A percentile compares a stretch with the other conserved stretches of the same genome.
phyloP scores from a whole-genome alignment of 2,329 filamentous ascomycete species.

The Diplodia seriata region DNA sequence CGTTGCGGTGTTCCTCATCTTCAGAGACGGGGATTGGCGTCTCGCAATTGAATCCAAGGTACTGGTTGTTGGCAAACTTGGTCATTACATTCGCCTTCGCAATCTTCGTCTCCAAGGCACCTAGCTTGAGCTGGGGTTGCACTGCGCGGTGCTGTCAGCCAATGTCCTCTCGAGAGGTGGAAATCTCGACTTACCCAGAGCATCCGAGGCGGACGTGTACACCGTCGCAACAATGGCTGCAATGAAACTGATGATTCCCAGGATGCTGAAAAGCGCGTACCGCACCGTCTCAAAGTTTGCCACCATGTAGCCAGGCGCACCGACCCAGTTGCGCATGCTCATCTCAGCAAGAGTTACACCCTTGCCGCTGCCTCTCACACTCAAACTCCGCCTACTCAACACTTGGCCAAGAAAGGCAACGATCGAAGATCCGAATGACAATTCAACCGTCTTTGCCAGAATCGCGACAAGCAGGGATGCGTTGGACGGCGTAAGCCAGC shows the following conservation, averaged over 20 bases:
- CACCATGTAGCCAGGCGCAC: constrained; percentile 71
- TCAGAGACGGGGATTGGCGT: constrained; percentile 61
- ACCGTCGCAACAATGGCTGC: constrained; percentile 72
- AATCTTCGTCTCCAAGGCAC: constrained; percentile 56
- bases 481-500: constrained; percentile 64
- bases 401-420: constrained; percentile 78
- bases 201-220: constrained; percentile 78
- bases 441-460: constrained; percentile 77
- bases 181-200: constrained; percentile 57
- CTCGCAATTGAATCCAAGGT: constrained; percentile 64
- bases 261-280: constrained; percentile 67
- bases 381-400: constrained; percentile 71
- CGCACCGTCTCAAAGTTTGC: constrained; percentile 71
- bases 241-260: constrained; percentile 69
- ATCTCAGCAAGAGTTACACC: constrained; percentile 79
- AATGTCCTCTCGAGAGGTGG: background rate
- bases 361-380: constrained; percentile 57
- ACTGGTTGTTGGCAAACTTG: constrained; percentile 68
- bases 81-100: constrained; percentile 65
- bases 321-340: constrained; percentile 75
- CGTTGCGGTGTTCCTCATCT: constrained; percentile 52
- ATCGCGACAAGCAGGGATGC: constrained; percentile 73
- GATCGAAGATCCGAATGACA: constrained; percentile 79
- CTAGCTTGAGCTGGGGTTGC: constrained; percentile 71
- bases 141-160: constrained; percentile 51